Percentiles rank a stretch among this genome's conserved stretches.
These are phyloP conservation scores for Fusarium marasasianum DNA, from an alignment of 2,329 filamentous ascomycete species.

Conservation along the genomic window DNA sequence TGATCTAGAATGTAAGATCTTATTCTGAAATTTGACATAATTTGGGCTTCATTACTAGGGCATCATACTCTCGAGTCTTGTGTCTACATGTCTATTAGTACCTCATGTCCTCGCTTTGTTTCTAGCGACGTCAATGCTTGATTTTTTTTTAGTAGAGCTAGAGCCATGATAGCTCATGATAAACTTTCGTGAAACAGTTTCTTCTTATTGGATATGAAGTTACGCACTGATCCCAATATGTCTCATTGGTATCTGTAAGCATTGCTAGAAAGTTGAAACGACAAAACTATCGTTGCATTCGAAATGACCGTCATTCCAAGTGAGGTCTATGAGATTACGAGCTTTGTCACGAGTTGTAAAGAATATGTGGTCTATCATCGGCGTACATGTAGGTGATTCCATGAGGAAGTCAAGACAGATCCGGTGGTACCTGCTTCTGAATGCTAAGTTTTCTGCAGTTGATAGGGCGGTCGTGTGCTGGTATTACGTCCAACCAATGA, in stretches of 20 bases:
- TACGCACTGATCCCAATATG: conserved; percentile 7
- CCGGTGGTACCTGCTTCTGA: conserved; percentile 28
- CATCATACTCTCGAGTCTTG: neutral
- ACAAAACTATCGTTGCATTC: neutral
- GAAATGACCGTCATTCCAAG: neutral
- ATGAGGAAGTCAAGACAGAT: conserved; percentile 9
- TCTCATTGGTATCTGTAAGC: neutral
- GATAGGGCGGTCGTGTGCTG: conserved; percentile 23
- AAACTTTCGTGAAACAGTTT: neutral
- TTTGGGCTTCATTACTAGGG: neutral
- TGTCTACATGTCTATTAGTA: neutral
- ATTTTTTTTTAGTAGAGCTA: neutral
- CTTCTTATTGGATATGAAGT: neutral
- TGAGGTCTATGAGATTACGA: neutral
- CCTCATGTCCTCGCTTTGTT: neutral
- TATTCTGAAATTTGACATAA: neutral
- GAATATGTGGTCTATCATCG: neutral
- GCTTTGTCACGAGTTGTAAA: neutral
- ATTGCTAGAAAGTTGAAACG: neutral
- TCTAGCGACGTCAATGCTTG: neutral
- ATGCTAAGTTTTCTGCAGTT: neutral
- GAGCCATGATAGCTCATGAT: neutral
- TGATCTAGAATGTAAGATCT: neutral
- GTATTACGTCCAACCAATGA: conserved; percentile 41
- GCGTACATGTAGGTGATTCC: neutral